Conservation (phyloP, 2,329 filamentous ascomycete genomes). For the Cladobotryum protrusum region DNA sequence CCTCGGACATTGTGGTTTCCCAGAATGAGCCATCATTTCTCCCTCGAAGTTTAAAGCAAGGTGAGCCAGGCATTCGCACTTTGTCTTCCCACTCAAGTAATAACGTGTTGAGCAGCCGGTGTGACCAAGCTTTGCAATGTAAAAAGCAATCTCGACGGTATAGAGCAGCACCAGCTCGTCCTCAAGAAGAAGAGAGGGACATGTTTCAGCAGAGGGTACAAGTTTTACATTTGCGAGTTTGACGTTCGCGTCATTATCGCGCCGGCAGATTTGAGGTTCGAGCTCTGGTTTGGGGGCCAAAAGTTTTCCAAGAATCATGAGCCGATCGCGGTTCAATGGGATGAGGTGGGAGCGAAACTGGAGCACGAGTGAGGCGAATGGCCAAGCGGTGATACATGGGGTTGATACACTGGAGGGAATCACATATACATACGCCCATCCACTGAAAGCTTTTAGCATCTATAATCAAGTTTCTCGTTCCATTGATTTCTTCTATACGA, state of each 20-base stretch:
- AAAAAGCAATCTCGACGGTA: constrained; percentile 34
- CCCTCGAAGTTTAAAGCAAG: constrained; percentile 31
- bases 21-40: constrained; percentile 30
- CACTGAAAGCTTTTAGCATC: no score
- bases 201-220: constrained; percentile 28
- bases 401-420: no score
- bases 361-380: no score
- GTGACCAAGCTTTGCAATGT: constrained; percentile 34
- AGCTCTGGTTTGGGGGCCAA: constrained; percentile 31
- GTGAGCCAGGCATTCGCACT: constrained; percentile 18
- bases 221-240: constrained; percentile 35
- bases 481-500: background rate
- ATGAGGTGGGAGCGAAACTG: background rate
- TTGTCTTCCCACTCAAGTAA: background rate
- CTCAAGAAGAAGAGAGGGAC: constrained; percentile 30
- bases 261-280: constrained; percentile 46
- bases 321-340: constrained; percentile 25
- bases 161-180: constrained; percentile 33
- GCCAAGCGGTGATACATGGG: no score
- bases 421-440: no score
- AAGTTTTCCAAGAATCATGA: constrained; percentile 21
- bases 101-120: constrained; percentile 23
- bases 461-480: no score
- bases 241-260: constrained; percentile 50
- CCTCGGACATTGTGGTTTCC: constrained; percentile 34